These are phyloP conservation scores for Henningerozyma blattae DNA, from an alignment of 805 yeast genomes.

Conservation along the genomic window DNA sequence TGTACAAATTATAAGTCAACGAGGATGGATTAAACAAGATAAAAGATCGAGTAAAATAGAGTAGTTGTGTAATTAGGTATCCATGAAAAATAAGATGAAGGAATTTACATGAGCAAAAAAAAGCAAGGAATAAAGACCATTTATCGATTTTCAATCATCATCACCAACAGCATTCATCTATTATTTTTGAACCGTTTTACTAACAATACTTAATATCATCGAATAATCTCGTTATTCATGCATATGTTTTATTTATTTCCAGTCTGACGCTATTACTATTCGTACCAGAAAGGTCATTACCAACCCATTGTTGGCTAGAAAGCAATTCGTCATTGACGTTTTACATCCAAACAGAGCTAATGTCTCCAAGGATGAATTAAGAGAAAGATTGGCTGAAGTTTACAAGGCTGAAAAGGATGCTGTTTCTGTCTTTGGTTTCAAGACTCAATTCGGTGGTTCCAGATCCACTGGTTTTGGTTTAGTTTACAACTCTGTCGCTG, in stretches of 20 bases:
- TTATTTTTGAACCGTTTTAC: neutral
- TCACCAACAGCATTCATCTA: neutral
- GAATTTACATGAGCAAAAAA: neutral
- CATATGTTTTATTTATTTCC: neutral
- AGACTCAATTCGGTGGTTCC: constrained; percentile 99
- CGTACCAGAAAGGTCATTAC: constrained; percentile 98
- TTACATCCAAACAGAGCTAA: constrained; percentile 99
- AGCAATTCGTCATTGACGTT: constrained; percentile 99
- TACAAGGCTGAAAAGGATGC: constrained; percentile 91
- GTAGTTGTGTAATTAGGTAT: neutral
- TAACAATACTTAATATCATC: neutral
- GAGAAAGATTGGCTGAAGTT: constrained; percentile 80
- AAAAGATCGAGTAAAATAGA: neutral
- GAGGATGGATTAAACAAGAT: neutral
- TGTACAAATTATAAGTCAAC: constrained; percentile 4
- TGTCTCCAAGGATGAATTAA: constrained; percentile 98
- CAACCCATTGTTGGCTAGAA: constrained; percentile 98
- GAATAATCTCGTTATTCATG: neutral
- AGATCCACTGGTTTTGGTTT: constrained; percentile 99
- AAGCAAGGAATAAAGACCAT: no score
- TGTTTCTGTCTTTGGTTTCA: constrained; percentile 97
- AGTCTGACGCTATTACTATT: constrained; percentile 99
- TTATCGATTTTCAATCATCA: no score
- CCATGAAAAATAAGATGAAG: neutral
- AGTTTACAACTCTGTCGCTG: constrained; percentile 95